A percentile compares a stretch with the other conserved stretches of the same genome.
Evolutionary conservation across 208 protist genomes (phyloP).

Genomic region (Wallacemonas collosoma): DNA sequence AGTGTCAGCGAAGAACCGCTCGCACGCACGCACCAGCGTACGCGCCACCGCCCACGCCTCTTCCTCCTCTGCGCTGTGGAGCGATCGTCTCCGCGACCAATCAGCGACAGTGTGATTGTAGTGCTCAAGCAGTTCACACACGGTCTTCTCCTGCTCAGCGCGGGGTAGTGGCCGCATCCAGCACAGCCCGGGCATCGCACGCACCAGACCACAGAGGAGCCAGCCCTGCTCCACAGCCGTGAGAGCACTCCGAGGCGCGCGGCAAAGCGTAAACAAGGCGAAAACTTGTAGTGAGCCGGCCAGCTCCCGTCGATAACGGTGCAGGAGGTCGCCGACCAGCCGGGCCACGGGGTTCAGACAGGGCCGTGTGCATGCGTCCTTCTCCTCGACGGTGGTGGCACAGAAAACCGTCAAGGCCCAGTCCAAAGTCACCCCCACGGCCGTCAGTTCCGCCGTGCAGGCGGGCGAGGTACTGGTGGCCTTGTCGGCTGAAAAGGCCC

Average conservation of each 20-base stretch:
- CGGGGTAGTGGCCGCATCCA: not conserved
- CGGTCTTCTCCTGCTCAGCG: not conserved
- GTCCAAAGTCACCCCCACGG: slow-evolving; percentile 9
- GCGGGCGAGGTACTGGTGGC: not conserved
- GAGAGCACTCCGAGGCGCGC: not conserved
- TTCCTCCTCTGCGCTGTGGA: not conserved
- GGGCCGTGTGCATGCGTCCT: slow-evolving; percentile 13
- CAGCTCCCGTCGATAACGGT: not conserved
- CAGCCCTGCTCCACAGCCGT: slow-evolving; percentile 1
- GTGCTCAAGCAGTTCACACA: slow-evolving; percentile 9
- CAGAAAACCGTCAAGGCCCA: slow-evolving; percentile 26
- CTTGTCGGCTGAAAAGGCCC: not conserved
- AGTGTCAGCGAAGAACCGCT: slow-evolving; percentile 20
- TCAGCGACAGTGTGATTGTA: not conserved
- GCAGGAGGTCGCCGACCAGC: not conserved
- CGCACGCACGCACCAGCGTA: slow-evolving; percentile 29
- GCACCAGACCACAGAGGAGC: not conserved
- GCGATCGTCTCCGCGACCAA: slow-evolving; percentile 11
- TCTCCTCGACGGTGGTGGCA: not conserved
- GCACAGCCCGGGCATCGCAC: not conserved
- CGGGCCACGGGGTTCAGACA: not conserved
- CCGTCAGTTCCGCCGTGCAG: not conserved
- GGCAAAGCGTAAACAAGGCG: not conserved
- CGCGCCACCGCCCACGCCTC: slow-evolving; percentile 14
- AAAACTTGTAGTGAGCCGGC: not conserved